Conservation (phyloP, 345 rosid species). For the Hypericum androsaemum region DNA sequence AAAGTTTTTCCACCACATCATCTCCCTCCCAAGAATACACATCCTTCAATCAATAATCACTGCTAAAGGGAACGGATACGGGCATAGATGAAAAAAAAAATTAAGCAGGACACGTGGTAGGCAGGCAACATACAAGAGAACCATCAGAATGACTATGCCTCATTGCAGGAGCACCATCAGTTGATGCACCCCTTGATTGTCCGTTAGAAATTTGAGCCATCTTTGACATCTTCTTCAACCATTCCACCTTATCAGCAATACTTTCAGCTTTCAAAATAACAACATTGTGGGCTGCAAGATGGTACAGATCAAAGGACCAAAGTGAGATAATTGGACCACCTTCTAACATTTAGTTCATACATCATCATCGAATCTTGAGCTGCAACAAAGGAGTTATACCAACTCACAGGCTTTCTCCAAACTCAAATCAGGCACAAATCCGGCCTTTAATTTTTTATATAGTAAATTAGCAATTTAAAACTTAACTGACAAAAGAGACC, state of each 20-base stretch:
- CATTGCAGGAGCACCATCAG: slow-evolving; percentile 29
- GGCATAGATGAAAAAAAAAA: background rate
- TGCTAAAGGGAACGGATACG: background rate
- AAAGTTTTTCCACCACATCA: no score
- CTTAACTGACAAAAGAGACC: background rate
- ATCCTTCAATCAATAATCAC: no score
- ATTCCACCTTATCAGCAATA: slow-evolving; percentile 67
- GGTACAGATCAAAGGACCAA: no score
- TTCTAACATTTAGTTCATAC: no score
- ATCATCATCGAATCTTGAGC: no score
- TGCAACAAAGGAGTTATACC: no score
- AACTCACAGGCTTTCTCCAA: no score
- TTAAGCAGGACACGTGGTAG: background rate
- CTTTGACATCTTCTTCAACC: slow-evolving; percentile 74
- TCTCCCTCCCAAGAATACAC: no score
- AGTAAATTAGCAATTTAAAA: background rate
- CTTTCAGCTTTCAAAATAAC: slow-evolving; percentile 84
- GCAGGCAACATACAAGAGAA: slow-evolving; percentile 68
- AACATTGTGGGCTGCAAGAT: slow-evolving; percentile 76
- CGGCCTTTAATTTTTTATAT: background rate
- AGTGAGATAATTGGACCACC: no score
- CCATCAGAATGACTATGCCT: slow-evolving; percentile 95
- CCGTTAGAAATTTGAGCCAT: slow-evolving; percentile 60
- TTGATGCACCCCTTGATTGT: slow-evolving; percentile 44
- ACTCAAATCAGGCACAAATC: no score